Evolutionary conservation across 2,329 filamentous ascomycete species (phyloP), one percentile per base, ranked within the genome.

Genomic region (Pseudogymnoascus sp.): DNA sequence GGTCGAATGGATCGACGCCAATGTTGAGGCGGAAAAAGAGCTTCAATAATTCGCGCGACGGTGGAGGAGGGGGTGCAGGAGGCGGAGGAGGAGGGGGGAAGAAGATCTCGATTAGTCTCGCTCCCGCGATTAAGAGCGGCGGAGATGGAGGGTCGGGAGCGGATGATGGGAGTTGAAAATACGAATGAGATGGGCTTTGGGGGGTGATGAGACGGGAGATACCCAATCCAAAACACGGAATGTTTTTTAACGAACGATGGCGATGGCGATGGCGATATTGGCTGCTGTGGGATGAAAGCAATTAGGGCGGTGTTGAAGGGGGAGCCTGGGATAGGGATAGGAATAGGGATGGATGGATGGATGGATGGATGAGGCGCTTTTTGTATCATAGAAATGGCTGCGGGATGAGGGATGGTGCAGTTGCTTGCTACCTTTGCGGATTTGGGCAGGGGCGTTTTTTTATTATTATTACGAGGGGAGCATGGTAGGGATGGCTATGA

Each of bases 31-130:
- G 78, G 70, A 79, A 76, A 69, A 75, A 75, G 59, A 77, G 80
- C 64, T 73, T 73, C 2, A 72, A 73, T 18, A 65, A 63, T 28
- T 71, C 75, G n/a, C 73, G 75, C 59, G 71, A 75, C 5, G 76
- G 74, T 22, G 74, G 72, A 37, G 59, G 36, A 33, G 61, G 65
- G 50, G 72, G 73, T 35, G 73, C 72, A 39, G 74, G 39, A 2
- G 39, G 39, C 7, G 35, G 36, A 2, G 36, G 36, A 2, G 36
- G 37, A 11, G 41, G 41, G 22, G 41, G 41, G 22, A 81, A 77
- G 66, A 84, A 84, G 71, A 85, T 85, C 67, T 76, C 82, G 60
- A 85, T 85, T 66, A 84, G 78, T 67, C 73, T 85, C 35, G 79
- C 81, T 5, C 72, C 80, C 50, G 69, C 69, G 12, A 69, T 71